A percentile compares a stretch with the other conserved stretches of the same genome.
These are phyloP conservation scores for Russula olivacea DNA, from an alignment of 768 basidiomycete species.

Conservation along the genomic window DNA sequence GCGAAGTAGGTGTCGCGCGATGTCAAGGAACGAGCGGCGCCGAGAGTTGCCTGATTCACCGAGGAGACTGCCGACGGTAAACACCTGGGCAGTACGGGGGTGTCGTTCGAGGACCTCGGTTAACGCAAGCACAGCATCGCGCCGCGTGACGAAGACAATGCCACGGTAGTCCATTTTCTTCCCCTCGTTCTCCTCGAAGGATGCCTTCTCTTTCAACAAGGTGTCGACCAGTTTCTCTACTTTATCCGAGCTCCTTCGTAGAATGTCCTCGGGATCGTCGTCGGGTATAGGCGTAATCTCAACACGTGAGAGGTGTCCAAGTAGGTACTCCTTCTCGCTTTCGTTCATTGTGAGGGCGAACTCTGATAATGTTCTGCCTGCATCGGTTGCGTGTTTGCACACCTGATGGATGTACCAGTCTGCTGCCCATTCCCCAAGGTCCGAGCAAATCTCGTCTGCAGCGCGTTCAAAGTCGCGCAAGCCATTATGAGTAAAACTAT, in stretches of 20 bases:
- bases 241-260: slow-evolving; percentile 51
- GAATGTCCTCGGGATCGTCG: slow-evolving; percentile 46
- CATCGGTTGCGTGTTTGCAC: slow-evolving; percentile 44
- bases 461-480: slow-evolving; percentile 53
- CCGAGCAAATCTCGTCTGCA: slow-evolving; percentile 51
- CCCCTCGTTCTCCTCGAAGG: slow-evolving; percentile 37
- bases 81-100: slow-evolving; percentile 45
- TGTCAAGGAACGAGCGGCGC: slow-evolving; percentile 61
- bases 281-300: slow-evolving; percentile 40
- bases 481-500: slow-evolving; percentile 62
- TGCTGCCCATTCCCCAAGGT: slow-evolving; percentile 68
- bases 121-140: slow-evolving; percentile 67
- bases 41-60: slow-evolving; percentile 55
- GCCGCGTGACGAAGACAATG: slow-evolving; percentile 71
- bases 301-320: slow-evolving; percentile 42
- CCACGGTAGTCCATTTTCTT: slow-evolving; percentile 57
- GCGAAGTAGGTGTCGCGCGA: slow-evolving; percentile 52
- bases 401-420: slow-evolving; percentile 70
- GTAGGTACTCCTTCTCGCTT: slow-evolving; percentile 57
- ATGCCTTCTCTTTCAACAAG: slow-evolving; percentile 51
- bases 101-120: slow-evolving; percentile 54
- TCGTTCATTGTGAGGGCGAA: slow-evolving; percentile 49
- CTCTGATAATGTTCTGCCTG: slow-evolving; percentile 42
- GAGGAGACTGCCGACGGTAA: slow-evolving; percentile 56
- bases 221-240: slow-evolving; percentile 47